Base-by-base conservation (phyloP, 441 rosid genomes). In the Populus hybrid region DNA sequence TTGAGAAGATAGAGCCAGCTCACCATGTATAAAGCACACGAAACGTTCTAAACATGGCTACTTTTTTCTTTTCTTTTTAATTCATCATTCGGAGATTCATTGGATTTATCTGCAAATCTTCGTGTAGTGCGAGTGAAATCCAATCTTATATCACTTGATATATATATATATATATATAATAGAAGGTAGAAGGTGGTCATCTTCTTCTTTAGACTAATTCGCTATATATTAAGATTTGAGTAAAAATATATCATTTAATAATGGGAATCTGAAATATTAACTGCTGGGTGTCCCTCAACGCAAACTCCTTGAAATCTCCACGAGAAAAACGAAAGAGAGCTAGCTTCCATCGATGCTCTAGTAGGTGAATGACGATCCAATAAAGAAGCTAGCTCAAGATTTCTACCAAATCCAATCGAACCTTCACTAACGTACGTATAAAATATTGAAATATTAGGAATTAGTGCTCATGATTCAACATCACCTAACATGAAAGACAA, bases 401-500 rank as follows among this genome's bases (percentile, higher is more conserved):
- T 36, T 46, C 5, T 50, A 35, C 67, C 79, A 71, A 54, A 67
- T 40, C 73, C 72, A 72, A 36, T 30, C 73, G 42, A 72, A 28
- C 70, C 38, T 57, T 54, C 6, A 30, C 3, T 16, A 21, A 2
- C 14, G 42, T 34, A 26, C 54, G 10, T 24, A 14, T 16, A 57
- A 28, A 36, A 42, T 23, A 63, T 20, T 20, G n/a, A 59, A 57
- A 26, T 26, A 28, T 59, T n/a, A n/a, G 64, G 70, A 69, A 72
- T 6, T 67, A 20, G 50, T 57, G 40, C 34, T 28, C 28, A 61
- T 57, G 69, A 67, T 71, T 63, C 66, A 68, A 57, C 10, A 59
- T 18, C 69, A 59, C 32, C 78, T 75, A 30, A 8, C 67, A 65
- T 35, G 30, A 34, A 14, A 76, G 81, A 66, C 67, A 76, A 54